Percentiles rank a stretch among this genome's conserved stretches.
These are phyloP conservation scores for Pleurotus giganteus DNA, from an alignment of 768 basidiomycete genomes.

Conservation along the genomic window DNA sequence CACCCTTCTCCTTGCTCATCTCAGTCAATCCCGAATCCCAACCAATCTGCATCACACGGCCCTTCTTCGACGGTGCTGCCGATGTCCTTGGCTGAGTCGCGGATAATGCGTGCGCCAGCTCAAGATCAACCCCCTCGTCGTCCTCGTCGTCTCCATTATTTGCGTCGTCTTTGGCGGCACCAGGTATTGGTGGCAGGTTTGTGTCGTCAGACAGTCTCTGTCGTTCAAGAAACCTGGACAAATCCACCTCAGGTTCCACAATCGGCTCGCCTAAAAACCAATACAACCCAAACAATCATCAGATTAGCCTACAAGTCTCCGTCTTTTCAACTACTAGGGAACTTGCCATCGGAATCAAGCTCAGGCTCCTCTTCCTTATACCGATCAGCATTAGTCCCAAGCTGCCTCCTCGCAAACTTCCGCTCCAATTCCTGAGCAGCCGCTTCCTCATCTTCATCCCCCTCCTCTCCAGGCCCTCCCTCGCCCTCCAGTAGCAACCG, in stretches of 20 bases:
- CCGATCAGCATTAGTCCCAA: constrained; percentile 72
- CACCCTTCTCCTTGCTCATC: constrained; percentile 65
- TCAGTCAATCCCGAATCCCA: constrained; percentile 70
- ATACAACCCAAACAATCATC: background rate
- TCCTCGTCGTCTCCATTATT: constrained; percentile 37
- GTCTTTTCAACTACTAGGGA: background rate
- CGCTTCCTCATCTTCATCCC: constrained; percentile 47
- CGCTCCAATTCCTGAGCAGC: constrained; percentile 42
- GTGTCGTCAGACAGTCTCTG: constrained; percentile 47
- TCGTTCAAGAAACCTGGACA: constrained; percentile 62
- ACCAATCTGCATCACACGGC: constrained; percentile 58
- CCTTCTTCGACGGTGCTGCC: constrained; percentile 45
- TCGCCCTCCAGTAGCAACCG: constrained; percentile 61
- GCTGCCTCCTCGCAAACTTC: constrained; percentile 55
- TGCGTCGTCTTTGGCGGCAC: constrained; percentile 21
- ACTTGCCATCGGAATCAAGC: constrained; percentile 67
- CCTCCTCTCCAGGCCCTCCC: constrained; percentile 11
- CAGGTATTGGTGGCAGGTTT: background rate
- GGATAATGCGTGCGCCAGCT: constrained; percentile 51
- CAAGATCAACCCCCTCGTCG: constrained; percentile 60
- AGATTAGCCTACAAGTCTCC: background rate
- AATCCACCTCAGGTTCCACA: constrained; percentile 70
- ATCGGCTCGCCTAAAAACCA: constrained; percentile 54
- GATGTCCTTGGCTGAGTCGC: constrained; percentile 15
- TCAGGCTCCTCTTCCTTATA: constrained; percentile 71